phyloP scores from a whole-genome alignment of 2,329 filamentous ascomycete genomes.

The Monosporascus ibericus region DNA sequence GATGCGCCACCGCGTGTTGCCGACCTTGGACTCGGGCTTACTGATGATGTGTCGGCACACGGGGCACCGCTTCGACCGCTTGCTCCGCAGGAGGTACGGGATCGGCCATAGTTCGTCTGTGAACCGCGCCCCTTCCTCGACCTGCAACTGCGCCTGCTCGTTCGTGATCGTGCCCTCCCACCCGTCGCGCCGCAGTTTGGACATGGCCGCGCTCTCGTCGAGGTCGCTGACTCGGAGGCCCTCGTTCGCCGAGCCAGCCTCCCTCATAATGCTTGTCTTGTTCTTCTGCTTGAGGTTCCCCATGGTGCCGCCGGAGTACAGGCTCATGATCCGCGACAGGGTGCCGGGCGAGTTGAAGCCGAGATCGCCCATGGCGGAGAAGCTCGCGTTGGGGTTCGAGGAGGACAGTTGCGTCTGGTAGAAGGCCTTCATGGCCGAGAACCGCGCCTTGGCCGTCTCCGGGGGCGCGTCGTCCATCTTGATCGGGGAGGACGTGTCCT shows the following conservation, averaged over 20 bases:
- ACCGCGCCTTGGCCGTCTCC: conserved; percentile 41
- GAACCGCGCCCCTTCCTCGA: conserved; percentile 53
- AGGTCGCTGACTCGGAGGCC: conserved; percentile 61
- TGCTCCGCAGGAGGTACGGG: conserved; percentile 78
- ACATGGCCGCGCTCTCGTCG: conserved; percentile 57
- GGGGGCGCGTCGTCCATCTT: conserved; percentile 55
- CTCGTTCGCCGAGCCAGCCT: conserved; percentile 65
- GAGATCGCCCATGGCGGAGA: conserved; percentile 40
- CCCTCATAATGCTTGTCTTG: conserved; percentile 70
- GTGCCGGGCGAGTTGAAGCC: conserved; percentile 73
- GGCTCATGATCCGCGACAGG: conserved; percentile 81
- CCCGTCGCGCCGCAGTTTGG: conserved; percentile 50
- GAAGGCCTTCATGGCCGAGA: conserved; percentile 68
- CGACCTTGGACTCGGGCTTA: conserved; percentile 87
- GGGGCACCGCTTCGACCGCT: conserved; percentile 88
- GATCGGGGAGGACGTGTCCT: conserved; percentile 20
- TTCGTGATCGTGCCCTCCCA: conserved; percentile 56
- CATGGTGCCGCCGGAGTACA: conserved; percentile 67
- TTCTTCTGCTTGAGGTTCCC: conserved; percentile 59
- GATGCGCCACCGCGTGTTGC: conserved; percentile 86
- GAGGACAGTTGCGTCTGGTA: conserved; percentile 74
- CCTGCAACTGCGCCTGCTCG: conserved; percentile 43
- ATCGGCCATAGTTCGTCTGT: conserved; percentile 72
- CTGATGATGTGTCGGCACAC: conserved; percentile 91
- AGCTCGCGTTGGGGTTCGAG: conserved; percentile 45